These are phyloP conservation scores for Amesomyces nigricolor DNA, from an alignment of 2,329 filamentous ascomycete species.

Conservation along the genomic window DNA sequence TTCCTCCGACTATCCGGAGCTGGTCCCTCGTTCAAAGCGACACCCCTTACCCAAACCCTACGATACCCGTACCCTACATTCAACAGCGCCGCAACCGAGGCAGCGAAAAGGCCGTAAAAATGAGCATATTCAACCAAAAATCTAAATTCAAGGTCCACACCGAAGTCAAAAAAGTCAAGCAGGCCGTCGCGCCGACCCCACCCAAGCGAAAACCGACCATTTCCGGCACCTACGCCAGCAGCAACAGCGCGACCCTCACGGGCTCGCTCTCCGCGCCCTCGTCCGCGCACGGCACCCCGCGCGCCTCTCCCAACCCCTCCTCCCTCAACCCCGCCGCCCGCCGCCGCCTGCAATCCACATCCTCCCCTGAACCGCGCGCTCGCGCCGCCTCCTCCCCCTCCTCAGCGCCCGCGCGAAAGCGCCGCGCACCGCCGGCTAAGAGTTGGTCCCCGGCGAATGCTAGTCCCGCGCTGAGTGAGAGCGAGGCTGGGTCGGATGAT, in stretches of 20 bases:
- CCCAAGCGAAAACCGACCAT: conserved; percentile 32
- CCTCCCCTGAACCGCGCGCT: conserved; percentile 2
- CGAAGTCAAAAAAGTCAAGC: conserved; percentile 35
- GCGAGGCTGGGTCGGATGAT: conserved; percentile 46
- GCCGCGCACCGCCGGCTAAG: conserved; percentile 38
- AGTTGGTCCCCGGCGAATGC: conserved; percentile 41
- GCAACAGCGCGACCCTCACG: conserved; percentile 30
- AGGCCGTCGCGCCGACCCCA: conserved; percentile 38
- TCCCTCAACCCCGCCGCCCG: not conserved
- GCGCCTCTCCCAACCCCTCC: conserved; percentile 21
- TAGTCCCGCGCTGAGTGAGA: conserved; percentile 39
- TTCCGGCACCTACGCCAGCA: conserved; percentile 30
- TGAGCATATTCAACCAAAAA: conserved; percentile 40
- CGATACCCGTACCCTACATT: too few relatives aligned
- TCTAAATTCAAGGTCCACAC: conserved; percentile 50
- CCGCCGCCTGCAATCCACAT: not conserved
- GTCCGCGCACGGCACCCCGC: conserved; percentile 18
- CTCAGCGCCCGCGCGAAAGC: conserved; percentile 39
- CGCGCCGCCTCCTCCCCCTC: conserved; percentile 22
- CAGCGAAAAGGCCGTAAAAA: conserved; percentile 14
- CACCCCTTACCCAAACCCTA: too few relatives aligned
- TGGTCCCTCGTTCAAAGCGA: too few relatives aligned
- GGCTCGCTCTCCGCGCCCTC: conserved; percentile 31
- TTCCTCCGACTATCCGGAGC: too few relatives aligned
- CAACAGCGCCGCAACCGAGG: too few relatives aligned